Conservation (phyloP, 2,329 filamentous ascomycete species). For the Diaporthe australafricana region DNA sequence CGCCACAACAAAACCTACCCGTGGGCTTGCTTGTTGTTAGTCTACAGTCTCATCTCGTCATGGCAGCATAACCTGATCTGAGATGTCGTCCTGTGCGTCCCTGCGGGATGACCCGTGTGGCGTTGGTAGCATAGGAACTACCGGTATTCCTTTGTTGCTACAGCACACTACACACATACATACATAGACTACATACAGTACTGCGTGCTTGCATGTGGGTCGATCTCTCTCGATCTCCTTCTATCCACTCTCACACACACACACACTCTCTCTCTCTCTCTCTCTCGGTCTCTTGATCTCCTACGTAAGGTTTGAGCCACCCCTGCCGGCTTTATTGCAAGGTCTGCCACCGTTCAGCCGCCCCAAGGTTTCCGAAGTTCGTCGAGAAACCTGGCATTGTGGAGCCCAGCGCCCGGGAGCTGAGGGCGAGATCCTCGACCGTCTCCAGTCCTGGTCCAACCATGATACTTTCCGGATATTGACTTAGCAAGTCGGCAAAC, state of each 20-base stretch:
- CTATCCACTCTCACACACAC: neutral
- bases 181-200: no score
- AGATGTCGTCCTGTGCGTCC: neutral
- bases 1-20: neutral
- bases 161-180: no score
- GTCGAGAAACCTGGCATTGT: slow-evolving; percentile 13
- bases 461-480: slow-evolving; percentile 18
- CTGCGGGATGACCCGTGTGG: neutral
- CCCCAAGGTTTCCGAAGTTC: neutral
- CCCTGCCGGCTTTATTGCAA: slow-evolving; percentile 8
- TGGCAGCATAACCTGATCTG: neutral
- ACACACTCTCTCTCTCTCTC: no score
- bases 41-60: neutral
- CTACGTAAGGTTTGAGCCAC: slow-evolving; percentile 1
- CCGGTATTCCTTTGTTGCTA: neutral
- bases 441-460: slow-evolving; percentile 27
- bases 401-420: neutral
- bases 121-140: no score
- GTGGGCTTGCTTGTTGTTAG: neutral
- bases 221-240: neutral
- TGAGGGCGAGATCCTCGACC: neutral
- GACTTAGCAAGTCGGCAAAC: neutral
- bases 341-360: slow-evolving; percentile 13
- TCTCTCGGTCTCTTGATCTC: slow-evolving; percentile 3
- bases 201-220: neutral